Evolutionary conservation across 768 basidiomycete genomes (phyloP), one percentile per base, ranked within the genome.

Genomic region (Boletus pseudo-olivaceus): DNA sequence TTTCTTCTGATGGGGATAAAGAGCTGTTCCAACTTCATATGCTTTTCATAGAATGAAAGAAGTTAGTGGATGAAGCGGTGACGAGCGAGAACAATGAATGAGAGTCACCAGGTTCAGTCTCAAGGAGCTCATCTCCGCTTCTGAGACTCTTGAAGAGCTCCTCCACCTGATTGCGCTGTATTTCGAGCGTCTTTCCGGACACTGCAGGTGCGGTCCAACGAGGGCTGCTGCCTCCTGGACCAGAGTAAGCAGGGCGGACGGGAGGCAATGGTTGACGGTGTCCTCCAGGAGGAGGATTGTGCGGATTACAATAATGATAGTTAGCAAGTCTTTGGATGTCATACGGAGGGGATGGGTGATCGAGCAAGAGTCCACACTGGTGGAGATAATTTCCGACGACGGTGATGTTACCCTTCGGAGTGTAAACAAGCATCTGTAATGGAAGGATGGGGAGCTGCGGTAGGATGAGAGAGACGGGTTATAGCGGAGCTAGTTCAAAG

Each of bases 1-100:
- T 71, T 96, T 96, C 74, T 94, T 96, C 74, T 99, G 97, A 77
- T 99, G 97, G 19, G 96, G 93, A 73, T 98, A 99, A 8, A 99
- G 76, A 44, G 74, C 79, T 20, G 97, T 97, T 35, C 87, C 88
- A 50, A 99, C 83, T 62, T 88, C 84, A 49, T 77, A 64, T 47
- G 74, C 88, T 89, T 63, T 62, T 54, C 52, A 64, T 58, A 38
- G 42, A 52, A 56, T 48, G 60, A 48, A 56, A 54, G 41, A 42
- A 62, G 54, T 63, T 38, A 62, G 50, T 43, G 47, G 30, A 39
- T 51, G 56, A 54, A 54, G 47, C 20, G 17, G 42, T 57, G 40
- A 53, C 46, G 37, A 46, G 38, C 39, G 56, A 57, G 55, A 53
- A 55, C 50, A 55, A 59, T 48, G 47, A 59, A 60, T 47, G 53